phyloP scores from a whole-genome alignment of 331 rosid genomes.

The Acacia concinna region DNA sequence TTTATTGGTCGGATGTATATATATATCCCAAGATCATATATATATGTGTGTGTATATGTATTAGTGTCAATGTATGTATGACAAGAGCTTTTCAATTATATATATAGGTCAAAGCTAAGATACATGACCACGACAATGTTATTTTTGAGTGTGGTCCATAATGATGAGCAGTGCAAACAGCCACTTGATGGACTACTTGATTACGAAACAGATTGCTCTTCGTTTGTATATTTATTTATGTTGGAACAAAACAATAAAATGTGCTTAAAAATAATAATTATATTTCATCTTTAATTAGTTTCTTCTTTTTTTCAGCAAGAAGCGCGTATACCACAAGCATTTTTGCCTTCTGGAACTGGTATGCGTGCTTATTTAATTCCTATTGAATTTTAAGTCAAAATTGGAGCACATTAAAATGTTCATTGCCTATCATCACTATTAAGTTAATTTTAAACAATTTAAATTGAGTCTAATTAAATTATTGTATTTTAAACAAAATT shows the following conservation, averaged over 20 bases:
- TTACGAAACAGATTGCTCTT: neutral
- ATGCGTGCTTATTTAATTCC: neutral
- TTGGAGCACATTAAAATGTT: too few relatives aligned
- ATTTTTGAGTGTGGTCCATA: neutral
- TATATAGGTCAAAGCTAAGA: neutral
- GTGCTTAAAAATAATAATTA: neutral
- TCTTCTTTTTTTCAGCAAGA: too few relatives aligned
- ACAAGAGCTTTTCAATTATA: too few relatives aligned
- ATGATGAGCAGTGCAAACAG: neutral
- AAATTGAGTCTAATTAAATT: too few relatives aligned
- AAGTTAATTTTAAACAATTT: too few relatives aligned
- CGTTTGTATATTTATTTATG: neutral
- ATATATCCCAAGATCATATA: neutral
- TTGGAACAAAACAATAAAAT: neutral
- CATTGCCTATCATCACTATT: too few relatives aligned
- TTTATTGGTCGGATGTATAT: too few relatives aligned
- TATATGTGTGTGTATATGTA: too few relatives aligned
- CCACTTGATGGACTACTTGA: neutral
- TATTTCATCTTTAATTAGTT: neutral
- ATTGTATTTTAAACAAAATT: too few relatives aligned
- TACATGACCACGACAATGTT: neutral
- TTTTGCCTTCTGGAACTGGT: neutral
- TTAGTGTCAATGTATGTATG: too few relatives aligned
- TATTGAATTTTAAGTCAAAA: neutral
- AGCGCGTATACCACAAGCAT: neutral